Base-by-base conservation (phyloP, 768 basidiomycete genomes). In the Rhodotorula toruloides region DNA sequence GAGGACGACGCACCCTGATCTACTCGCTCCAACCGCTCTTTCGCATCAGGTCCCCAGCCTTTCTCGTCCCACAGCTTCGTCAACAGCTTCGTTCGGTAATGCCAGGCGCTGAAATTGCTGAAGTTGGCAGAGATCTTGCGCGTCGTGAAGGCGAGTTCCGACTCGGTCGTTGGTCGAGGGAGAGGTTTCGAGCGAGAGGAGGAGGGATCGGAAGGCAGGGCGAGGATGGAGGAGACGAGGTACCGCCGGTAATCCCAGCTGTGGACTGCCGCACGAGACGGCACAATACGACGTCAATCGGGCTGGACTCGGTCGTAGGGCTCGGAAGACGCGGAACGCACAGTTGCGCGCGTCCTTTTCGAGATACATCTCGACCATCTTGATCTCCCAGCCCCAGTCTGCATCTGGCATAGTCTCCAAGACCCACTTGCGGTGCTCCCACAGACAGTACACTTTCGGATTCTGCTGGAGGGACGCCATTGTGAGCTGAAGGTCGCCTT, bases 31-130 rank as follows among this genome's bases (percentile, higher is more conserved):
- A 74, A 58, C 56, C 82, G 80, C 60, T 86, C 82, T 31, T 27
- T 9, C 13, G n/a, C 31, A 39, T 27, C 53, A 84, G 74, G 67
- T 81, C 79, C 25, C 83, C 84, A 37, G 76, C 76, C 42, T 73
- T 58, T 29, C 54, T 75, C 67, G 40, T 81, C 81, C 87, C 89
- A 91, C 25, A 93, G 74, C 6, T 81, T 81, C 0, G 81, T 75
- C 36, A 89, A 80, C 13, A 91, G 81, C 59, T 75, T 94, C 2
- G 91, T 90, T 40, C 96, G 85, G 72, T 96, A 92, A 77, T 99
- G 96, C 96, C 96, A 99, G 29, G 96, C 96, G 69, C 91, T 94
- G 76, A 96, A 98, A 76, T 99, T 98, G 40, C 91, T 94, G 76
- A 98, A 92, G 74, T 90, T 97, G 54, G 87, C 80, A 77, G 89